Conservation (phyloP, 73 alveolate species). For the Durusdinium trenchii region DNA sequence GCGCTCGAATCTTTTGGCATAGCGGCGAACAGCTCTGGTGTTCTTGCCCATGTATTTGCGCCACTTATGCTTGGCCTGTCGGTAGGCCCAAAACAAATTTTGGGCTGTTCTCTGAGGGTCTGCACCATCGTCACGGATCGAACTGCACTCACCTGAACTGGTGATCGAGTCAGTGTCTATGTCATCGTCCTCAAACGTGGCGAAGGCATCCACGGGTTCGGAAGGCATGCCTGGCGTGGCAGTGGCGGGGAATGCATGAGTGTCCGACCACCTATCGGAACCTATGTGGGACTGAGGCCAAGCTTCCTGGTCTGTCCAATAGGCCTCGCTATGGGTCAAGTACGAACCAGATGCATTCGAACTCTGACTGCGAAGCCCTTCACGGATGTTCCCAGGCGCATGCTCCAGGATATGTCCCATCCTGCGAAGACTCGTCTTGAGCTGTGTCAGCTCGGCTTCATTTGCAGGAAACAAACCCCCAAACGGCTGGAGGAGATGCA, state of each 20-base stretch:
- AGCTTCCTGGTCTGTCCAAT: background rate
- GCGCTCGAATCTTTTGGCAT: background rate
- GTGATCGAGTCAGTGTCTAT: background rate
- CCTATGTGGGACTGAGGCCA: background rate
- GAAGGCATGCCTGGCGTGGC: too few species aligned
- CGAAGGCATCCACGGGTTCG: background rate
- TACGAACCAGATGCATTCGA: background rate
- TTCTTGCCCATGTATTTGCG: slow-evolving; percentile 2
- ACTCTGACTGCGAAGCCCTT: background rate
- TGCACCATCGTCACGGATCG: background rate
- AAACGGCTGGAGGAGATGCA: background rate
- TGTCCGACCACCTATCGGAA: background rate
- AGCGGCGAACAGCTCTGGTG: background rate
- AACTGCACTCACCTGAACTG: background rate
- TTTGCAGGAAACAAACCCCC: background rate
- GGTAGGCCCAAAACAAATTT: slow-evolving; percentile 23
- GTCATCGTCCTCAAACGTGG: background rate
- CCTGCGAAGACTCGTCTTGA: background rate
- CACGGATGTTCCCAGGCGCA: slow-evolving; percentile 3
- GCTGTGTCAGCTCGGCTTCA: background rate
- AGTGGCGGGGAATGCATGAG: background rate
- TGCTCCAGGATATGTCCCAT: slow-evolving; percentile 54
- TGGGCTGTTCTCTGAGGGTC: background rate
- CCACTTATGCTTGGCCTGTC: slow-evolving; percentile 33
- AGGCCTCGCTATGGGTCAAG: background rate